phyloP scores from a whole-genome alignment of 768 basidiomycete species.

The Mycena capillaripes region DNA sequence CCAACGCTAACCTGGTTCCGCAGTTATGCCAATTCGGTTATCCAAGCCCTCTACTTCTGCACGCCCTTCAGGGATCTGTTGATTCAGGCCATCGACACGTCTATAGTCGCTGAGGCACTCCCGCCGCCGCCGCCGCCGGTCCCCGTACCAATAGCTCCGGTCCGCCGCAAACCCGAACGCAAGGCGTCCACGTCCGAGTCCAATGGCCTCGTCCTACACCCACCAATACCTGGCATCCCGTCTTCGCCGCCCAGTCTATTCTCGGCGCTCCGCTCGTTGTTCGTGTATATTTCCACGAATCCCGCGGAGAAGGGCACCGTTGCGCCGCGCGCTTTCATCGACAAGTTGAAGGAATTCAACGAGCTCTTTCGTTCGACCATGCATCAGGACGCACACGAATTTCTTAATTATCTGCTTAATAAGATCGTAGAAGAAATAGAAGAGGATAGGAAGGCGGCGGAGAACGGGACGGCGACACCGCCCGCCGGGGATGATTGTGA shows the following conservation, averaged over 20 bases:
- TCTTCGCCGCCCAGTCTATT: slow-evolving; percentile 82
- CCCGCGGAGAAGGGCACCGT: slow-evolving; percentile 87
- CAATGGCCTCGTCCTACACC: slow-evolving; percentile 34
- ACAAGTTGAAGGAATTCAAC: slow-evolving; percentile 94
- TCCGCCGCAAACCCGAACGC: slow-evolving; percentile 72
- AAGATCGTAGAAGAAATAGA: slow-evolving; percentile 94
- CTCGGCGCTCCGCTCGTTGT: slow-evolving; percentile 94
- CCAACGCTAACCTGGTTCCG: slow-evolving; percentile 38
- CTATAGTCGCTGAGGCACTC: slow-evolving; percentile 52
- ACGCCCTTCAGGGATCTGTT: slow-evolving; percentile 93
- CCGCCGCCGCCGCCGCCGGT: slow-evolving; percentile 40
- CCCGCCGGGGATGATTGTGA: slow-evolving; percentile 73
- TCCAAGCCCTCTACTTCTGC: slow-evolving; percentile 97
- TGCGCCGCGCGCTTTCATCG: slow-evolving; percentile 91
- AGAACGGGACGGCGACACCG: slow-evolving; percentile 44
- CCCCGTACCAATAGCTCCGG: slow-evolving; percentile 51
- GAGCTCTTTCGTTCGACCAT: slow-evolving; percentile 90
- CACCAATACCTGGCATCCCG: slow-evolving; percentile 54
- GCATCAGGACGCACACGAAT: slow-evolving; percentile 99
- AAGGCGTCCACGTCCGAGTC: slow-evolving; percentile 51
- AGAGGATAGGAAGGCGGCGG: slow-evolving; percentile 67
- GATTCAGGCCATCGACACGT: slow-evolving; percentile 74
- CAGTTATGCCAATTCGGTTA: slow-evolving; percentile 98
- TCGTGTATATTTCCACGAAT: slow-evolving; percentile 84
- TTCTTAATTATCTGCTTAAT: slow-evolving; percentile 94